These are phyloP conservation scores for Metschnikowia colocasiae DNA, from an alignment of 805 yeast species.

Conservation along the genomic window DNA sequence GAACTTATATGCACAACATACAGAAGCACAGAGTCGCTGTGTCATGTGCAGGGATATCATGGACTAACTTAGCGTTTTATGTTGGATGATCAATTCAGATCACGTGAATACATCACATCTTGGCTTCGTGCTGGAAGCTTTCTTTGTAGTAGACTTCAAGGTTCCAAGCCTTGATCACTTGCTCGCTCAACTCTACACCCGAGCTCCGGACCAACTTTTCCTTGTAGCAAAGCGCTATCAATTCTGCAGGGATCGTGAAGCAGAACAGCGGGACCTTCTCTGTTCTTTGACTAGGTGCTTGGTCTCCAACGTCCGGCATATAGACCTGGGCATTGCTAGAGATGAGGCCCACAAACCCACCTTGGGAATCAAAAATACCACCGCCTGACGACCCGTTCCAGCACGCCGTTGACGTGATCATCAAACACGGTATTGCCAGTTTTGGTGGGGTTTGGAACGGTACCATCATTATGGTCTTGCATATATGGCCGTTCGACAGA, in stretches of 20 bases:
- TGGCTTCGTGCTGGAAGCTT: conserved; percentile 8
- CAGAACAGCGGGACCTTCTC: conserved; percentile 33
- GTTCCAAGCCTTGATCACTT: conserved; percentile 23
- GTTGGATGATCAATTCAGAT: no score
- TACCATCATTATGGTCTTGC: conserved; percentile 17
- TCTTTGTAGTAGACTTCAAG: conserved; percentile 24
- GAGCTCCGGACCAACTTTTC: neutral
- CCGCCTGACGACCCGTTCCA: conserved; percentile 55
- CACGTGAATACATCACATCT: neutral
- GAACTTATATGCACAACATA: no score
- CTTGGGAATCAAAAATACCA: conserved; percentile 28
- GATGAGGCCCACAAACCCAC: conserved; percentile 38
- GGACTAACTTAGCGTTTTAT: no score
- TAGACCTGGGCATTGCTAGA: conserved; percentile 43
- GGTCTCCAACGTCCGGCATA: conserved; percentile 14
- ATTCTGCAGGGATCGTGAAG: conserved; percentile 32
- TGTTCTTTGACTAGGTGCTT: conserved; percentile 5
- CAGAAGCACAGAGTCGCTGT: no score
- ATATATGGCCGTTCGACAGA: conserved; percentile 30
- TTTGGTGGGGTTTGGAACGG: conserved; percentile 5
- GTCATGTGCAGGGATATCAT: no score
- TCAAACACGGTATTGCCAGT: conserved; percentile 16
- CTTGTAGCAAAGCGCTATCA: conserved; percentile 24
- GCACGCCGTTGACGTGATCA: conserved; percentile 41
- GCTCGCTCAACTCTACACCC: conserved; percentile 9